Base-by-base conservation (phyloP, 2,329 filamentous ascomycete species). In the Chaetomiaceae sp. region DNA sequence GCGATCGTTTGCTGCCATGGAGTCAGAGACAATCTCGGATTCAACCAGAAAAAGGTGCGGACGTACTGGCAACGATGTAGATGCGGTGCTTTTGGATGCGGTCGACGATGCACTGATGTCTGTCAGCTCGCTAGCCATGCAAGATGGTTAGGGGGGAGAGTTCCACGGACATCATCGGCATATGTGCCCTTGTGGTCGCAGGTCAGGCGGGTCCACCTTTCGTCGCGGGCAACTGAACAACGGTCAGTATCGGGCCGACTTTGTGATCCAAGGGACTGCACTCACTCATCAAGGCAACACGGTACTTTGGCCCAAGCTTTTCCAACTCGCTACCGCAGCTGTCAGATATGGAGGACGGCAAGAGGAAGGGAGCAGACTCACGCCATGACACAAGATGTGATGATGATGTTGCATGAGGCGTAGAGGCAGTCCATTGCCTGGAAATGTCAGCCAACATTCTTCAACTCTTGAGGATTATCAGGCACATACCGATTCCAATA, bases 111-210 rank as follows among this genome's bases (percentile, higher is more conserved):
- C 89, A 95, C 72, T 96, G 81, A 15, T 79, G 73, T 58, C 80
- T 85, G 66, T 89, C 83, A 74, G 51, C 44, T 44, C n/a, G 11
- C 15, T 20, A 38, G 4, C 3, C 7, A 20, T 4, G 6, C 19
- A 6, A 12, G 8, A 17, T n/a, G 3, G 11, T 9, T 25, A 6
- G 20, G 9, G 5, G 14, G 17, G 6, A 14, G 34, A 11, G 20
- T 2, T 45, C 40, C 15, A 54, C 58, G 37, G 25, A 61, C 63
- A 45, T 68, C 66, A 53, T 91, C 88, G 6, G 87, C 87, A 72
- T 91, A 91, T 0, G 82, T 85, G 39, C 91, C 91, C 71, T 91
- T 92, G 75, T 97, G 94, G 63, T 92, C 89, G 70, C 94, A 99
- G 67, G 87, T 83, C 44, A 96, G 72, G 47, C 91, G 75, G 68